A percentile compares a stretch with the other conserved stretches of the same genome.
phyloP scores from a whole-genome alignment of 179 eudicot genomes.

The Pouteria campechiana region DNA sequence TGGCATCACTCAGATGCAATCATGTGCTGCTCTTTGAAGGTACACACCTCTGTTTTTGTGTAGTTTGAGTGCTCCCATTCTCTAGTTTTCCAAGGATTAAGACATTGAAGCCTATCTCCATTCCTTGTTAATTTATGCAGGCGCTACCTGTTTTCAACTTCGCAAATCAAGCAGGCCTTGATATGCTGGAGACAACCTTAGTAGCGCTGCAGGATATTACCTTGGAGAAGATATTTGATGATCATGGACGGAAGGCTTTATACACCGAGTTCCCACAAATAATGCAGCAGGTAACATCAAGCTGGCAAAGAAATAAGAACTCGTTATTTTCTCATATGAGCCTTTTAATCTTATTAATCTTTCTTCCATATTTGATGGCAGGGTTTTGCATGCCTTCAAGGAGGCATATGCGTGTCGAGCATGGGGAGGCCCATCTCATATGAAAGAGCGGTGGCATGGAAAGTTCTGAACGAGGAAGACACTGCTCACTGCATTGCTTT shows the following conservation, averaged over 20 bases:
- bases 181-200: slow-evolving; percentile 74
- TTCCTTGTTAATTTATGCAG: slow-evolving; percentile 39
- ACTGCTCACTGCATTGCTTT: slow-evolving; percentile 30
- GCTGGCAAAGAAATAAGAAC: neutral
- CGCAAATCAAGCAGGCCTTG: slow-evolving; percentile 76
- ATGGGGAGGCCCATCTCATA: slow-evolving; percentile 33
- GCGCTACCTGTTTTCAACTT: slow-evolving; percentile 60
- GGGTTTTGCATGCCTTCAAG: slow-evolving; percentile 37
- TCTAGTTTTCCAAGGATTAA: neutral
- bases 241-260: slow-evolving; percentile 47
- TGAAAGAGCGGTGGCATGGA: slow-evolving; percentile 36
- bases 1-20: slow-evolving; percentile 88
- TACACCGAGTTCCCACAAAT: slow-evolving; percentile 58
- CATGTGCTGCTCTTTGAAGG: slow-evolving; percentile 90
- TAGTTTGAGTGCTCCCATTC: neutral
- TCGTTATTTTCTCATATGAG: neutral
- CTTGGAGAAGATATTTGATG: slow-evolving; percentile 61
- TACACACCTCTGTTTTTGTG: slow-evolving; percentile 2
- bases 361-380: neutral
- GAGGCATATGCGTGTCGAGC: slow-evolving; percentile 32
- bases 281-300: slow-evolving; percentile 62
- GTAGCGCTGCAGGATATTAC: slow-evolving; percentile 67
- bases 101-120: neutral
- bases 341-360: neutral
- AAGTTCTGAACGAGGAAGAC: slow-evolving; percentile 26